A percentile compares a stretch with the other conserved stretches of the same genome.
phyloP scores from a whole-genome alignment of 1,139 yeast species.

The Ashbya aceris region DNA sequence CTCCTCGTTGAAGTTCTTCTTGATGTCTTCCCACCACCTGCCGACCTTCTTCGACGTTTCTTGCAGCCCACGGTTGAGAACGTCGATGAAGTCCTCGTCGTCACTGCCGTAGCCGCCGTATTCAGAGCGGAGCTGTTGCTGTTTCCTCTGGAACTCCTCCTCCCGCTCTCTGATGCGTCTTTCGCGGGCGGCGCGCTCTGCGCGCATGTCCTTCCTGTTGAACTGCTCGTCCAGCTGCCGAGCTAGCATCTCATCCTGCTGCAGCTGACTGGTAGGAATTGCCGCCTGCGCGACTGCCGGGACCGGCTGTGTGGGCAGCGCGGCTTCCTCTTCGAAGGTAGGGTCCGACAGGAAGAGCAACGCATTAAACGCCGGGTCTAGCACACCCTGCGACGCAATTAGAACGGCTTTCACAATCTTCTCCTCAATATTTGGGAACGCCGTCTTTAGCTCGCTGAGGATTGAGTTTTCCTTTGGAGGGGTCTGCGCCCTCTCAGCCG shows the following conservation, averaged over 20 bases:
- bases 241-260: conserved; percentile 79
- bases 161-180: conserved; percentile 22
- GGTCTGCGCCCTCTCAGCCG: no score
- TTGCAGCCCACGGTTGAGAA: conserved; percentile 66
- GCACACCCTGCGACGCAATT: conserved; percentile 72
- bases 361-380: conserved; percentile 86
- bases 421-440: conserved; percentile 71
- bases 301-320: conserved; percentile 35
- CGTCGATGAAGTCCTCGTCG: conserved; percentile 57
- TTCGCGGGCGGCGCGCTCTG: conserved; percentile 20
- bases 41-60: conserved; percentile 76
- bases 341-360: conserved; percentile 77
- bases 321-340: conserved; percentile 48
- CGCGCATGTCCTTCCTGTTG: conserved; percentile 28
- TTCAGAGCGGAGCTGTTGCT: conserved; percentile 13
- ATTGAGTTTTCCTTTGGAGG: conserved; percentile 32
- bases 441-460: conserved; percentile 46
- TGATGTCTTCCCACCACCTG: conserved; percentile 71
- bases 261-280: conserved; percentile 37
- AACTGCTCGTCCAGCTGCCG: conserved; percentile 68
- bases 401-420: conserved; percentile 66
- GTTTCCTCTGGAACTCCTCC: conserved; percentile 17
- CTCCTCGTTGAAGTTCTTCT: conserved; percentile 25
- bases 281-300: conserved; percentile 19
- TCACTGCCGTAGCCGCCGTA: conserved; percentile 26